Percentiles rank a stretch among this genome's conserved stretches.
phyloP scores from a whole-genome alignment of 805 yeast species.

The Clavispora asparagi region DNA sequence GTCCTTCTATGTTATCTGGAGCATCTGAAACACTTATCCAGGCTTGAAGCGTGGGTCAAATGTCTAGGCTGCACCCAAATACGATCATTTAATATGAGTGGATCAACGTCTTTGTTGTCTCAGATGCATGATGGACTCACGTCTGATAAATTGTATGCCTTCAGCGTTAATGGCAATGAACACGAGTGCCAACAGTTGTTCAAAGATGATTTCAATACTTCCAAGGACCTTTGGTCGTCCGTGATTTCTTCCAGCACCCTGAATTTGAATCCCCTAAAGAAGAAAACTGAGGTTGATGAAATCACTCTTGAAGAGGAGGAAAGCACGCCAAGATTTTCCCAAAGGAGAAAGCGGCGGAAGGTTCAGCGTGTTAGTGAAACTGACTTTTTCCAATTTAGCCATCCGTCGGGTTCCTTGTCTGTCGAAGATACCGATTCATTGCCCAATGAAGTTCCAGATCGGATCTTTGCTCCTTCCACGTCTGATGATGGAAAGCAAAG shows the following conservation, averaged over 20 bases:
- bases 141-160: neutral
- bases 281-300: neutral
- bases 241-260: neutral
- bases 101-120: neutral
- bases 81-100: neutral
- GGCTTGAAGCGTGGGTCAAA: constrained; percentile 12
- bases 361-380: constrained; percentile 28
- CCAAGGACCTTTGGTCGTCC: neutral
- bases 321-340: constrained; percentile 2
- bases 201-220: neutral
- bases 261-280: neutral
- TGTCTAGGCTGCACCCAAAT: constrained; percentile 6
- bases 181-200: neutral
- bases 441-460: neutral
- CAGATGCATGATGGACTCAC: neutral
- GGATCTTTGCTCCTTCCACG: neutral
- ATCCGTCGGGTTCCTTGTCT: neutral
- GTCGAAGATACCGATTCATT: neutral
- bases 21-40: constrained; percentile 3
- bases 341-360: constrained; percentile 25
- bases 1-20: constrained; percentile 5
- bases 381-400: constrained; percentile 29
- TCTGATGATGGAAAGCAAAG: too few relatives aligned
- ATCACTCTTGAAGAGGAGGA: neutral
- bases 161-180: neutral